Evolutionary conservation across 768 basidiomycete genomes (phyloP), one percentile per base, ranked within the genome.

Genomic region (Tylopilus balloui): DNA sequence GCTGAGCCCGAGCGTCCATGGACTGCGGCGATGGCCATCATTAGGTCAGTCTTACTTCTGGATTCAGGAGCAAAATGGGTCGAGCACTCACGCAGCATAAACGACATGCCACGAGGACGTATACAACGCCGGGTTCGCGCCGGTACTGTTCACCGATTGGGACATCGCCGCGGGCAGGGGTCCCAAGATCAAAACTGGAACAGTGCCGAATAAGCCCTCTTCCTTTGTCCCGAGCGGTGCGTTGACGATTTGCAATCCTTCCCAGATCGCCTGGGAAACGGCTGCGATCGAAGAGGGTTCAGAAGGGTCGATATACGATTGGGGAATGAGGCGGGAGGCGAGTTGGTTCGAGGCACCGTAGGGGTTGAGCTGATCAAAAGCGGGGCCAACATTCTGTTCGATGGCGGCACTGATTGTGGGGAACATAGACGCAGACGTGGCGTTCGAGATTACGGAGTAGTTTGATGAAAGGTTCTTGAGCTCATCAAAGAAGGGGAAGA

Each of bases 401-500:
- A 51, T 29, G n/a, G 50, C 51, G 3, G 50, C 47, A 8, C 52
- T 43, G 42, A 62, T 24, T 1, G 56, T 40, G 13, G 63, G 51
- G 38, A 50, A 64, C 48, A 47, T 58, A 0, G 36, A 27, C 2
- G 63, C 32, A n/a, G 32, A n/a, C 4, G 32, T 63, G 0, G 10
- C 27, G 41, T 63, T 63, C 6, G 48, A 51, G 6, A 7, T 24
- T 3, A 65, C 48, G 0, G 27, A 57, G 39, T 59, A 59, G 36
- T 44, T 51, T 3, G 48, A 44, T 2, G 54, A 54, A 23, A 50
- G 44, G n/a, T 42, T 14, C 0, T 43, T 20, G 12, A 61, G 34
- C 17, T 62, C 60, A 2, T 58, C 50, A 25, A 62, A 59, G 35
- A 59, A 56, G 0, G 52, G 42, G 39, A 39, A 52, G 17, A 65